Evolutionary conservation across 768 basidiomycete species (phyloP).

Genomic region (Termitomyces eurrhizus): DNA sequence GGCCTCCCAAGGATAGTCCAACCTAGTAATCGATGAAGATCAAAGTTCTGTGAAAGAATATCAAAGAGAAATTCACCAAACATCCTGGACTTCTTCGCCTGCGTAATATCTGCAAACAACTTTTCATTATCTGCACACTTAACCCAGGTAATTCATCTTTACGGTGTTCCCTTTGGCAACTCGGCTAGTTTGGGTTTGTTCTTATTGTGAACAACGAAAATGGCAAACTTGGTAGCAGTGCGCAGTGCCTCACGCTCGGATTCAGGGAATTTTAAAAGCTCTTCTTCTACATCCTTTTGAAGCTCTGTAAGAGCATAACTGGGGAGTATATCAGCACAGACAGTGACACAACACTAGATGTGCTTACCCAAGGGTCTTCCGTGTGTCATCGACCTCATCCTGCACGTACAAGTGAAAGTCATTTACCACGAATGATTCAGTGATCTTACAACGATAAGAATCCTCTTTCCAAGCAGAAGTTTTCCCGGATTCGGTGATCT

Average conservation of each 20-base stretch:
- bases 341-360: background rate
- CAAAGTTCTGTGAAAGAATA: background rate
- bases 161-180: conserved; percentile 67
- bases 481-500: conserved; percentile 67
- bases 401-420: conserved; percentile 23
- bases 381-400: conserved; percentile 88
- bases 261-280: conserved; percentile 62
- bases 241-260: conserved; percentile 67
- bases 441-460: conserved; percentile 73
- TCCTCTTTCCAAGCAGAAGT: conserved; percentile 72
- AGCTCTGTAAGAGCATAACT: conserved; percentile 92
- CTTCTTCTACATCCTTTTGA: conserved; percentile 79
- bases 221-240: conserved; percentile 71
- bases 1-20: conserved; percentile 85
- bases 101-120: conserved; percentile 63
- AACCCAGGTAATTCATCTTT: conserved; percentile 21
- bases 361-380: conserved; percentile 81
- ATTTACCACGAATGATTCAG: background rate
- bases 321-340: background rate
- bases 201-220: conserved; percentile 97
- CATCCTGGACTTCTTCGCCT: conserved; percentile 68
- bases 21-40: conserved; percentile 37
- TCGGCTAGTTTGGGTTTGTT: conserved; percentile 79
- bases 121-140: conserved; percentile 1
- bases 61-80: conserved; percentile 51